These are phyloP conservation scores for Paecilomyces sp. DNA, from an alignment of 2,329 filamentous ascomycete genomes.

Conservation along the genomic window DNA sequence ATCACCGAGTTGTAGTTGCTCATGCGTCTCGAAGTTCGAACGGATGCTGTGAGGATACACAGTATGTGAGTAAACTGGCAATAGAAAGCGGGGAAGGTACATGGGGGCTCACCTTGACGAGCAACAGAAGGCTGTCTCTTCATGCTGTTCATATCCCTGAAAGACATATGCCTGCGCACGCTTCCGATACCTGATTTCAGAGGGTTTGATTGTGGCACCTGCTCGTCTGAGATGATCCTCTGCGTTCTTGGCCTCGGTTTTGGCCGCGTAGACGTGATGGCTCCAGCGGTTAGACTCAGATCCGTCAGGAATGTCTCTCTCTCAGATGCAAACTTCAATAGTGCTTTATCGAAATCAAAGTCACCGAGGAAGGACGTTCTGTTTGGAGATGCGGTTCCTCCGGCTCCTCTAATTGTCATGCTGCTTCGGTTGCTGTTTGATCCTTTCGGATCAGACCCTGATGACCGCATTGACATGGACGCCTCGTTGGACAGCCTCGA, in stretches of 20 bases:
- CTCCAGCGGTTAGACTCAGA: slow-evolving; percentile 78
- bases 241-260: slow-evolving; percentile 76
- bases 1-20: slow-evolving; percentile 99
- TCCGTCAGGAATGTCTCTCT: slow-evolving; percentile 90
- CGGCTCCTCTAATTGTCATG: slow-evolving; percentile 48
- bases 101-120: slow-evolving; percentile 54
- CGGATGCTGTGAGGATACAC: slow-evolving; percentile 46
- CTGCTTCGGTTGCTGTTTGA: slow-evolving; percentile 59
- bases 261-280: slow-evolving; percentile 61
- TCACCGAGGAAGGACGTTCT: slow-evolving; percentile 49
- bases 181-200: slow-evolving; percentile 65
- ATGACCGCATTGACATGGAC: slow-evolving; percentile 42
- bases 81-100: neutral
- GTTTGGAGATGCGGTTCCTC: slow-evolving; percentile 27
- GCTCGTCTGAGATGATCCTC: slow-evolving; percentile 71
- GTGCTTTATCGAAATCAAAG: slow-evolving; percentile 87
- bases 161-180: slow-evolving; percentile 85
- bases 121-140: slow-evolving; percentile 74
- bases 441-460: slow-evolving; percentile 35
- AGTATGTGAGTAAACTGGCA: slow-evolving; percentile 10
- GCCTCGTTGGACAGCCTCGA: slow-evolving; percentile 27
- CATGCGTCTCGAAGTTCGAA: slow-evolving; percentile 76
- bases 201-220: slow-evolving; percentile 35
- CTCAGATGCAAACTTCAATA: slow-evolving; percentile 93
- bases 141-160: slow-evolving; percentile 89